These are phyloP conservation scores for Apiotrichum veenhuisii DNA, from an alignment of 1,284 basidiomycete species.

Conservation along the genomic window DNA sequence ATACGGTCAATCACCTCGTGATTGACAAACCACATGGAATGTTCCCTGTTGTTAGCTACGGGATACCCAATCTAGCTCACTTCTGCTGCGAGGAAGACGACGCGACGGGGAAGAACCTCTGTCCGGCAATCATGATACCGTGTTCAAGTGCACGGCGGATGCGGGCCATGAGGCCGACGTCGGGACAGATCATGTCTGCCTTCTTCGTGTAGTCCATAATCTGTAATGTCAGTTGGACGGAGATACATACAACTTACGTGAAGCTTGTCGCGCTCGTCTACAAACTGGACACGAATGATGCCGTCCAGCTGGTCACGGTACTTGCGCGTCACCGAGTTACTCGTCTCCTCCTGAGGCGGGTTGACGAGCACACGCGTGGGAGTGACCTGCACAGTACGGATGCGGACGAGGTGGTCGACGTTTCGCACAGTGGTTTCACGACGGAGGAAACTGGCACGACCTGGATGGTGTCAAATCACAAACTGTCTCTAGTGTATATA, in stretches of 20 bases:
- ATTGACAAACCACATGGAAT: slow-evolving; percentile 48
- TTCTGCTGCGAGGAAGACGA: slow-evolving; percentile 46
- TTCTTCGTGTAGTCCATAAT: slow-evolving; percentile 37
- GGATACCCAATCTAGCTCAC: slow-evolving; percentile 16
- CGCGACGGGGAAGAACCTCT: slow-evolving; percentile 39
- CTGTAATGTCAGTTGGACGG: slow-evolving; percentile 14
- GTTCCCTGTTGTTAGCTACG: slow-evolving; percentile 35
- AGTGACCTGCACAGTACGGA: slow-evolving; percentile 45
- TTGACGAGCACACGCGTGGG: slow-evolving; percentile 46
- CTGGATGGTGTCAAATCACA: background rate
- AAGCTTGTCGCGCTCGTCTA: slow-evolving; percentile 45
- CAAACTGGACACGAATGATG: slow-evolving; percentile 47
- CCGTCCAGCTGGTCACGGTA: slow-evolving; percentile 40
- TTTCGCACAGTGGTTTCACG: background rate
- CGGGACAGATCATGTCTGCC: slow-evolving; percentile 24
- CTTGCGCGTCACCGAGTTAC: slow-evolving; percentile 45
- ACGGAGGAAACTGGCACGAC: slow-evolving; percentile 2
- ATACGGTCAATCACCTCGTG: slow-evolving; percentile 32
- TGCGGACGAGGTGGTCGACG: slow-evolving; percentile 36
- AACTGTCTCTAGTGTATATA: background rate
- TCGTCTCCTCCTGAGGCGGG: slow-evolving; percentile 44
- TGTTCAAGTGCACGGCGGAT: slow-evolving; percentile 43
- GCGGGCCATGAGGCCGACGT: slow-evolving; percentile 44
- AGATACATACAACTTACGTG: slow-evolving; percentile 25
- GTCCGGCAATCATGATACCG: slow-evolving; percentile 40